phyloP scores from a whole-genome alignment of 208 protist genomes.

The Leishmania martiniquensis region DNA sequence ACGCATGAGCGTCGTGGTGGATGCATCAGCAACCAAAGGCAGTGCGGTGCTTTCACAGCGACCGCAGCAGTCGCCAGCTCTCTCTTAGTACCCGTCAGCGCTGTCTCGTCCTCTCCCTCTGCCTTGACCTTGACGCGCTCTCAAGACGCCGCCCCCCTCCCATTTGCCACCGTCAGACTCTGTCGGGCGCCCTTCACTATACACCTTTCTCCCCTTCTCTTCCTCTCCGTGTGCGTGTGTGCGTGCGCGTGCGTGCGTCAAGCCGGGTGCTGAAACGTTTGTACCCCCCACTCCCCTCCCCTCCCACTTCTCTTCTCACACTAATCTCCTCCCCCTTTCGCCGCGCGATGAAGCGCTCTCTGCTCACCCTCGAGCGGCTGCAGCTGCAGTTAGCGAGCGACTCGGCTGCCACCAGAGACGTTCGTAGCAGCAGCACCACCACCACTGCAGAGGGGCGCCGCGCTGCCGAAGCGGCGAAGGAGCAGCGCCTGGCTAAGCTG shows the following conservation, averaged over 20 bases:
- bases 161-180: too few relatives aligned
- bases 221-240: neutral
- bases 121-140: too few relatives aligned
- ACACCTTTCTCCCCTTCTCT: neutral
- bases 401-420: neutral
- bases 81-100: neutral
- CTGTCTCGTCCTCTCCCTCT: neutral
- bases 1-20: neutral
- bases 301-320: too few relatives aligned
- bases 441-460: constrained; percentile 7
- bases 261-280: neutral
- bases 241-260: neutral
- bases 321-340: neutral
- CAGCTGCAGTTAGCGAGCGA: constrained; percentile 13
- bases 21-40: neutral
- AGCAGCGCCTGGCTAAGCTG: constrained; percentile 32
- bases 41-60: neutral
- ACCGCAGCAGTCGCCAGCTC: neutral
- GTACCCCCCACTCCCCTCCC: neutral
- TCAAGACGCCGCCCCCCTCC: too few relatives aligned
- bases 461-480: constrained; percentile 15
- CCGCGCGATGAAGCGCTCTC: constrained; percentile 23
- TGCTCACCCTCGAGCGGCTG: constrained; percentile 17
- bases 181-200: too few relatives aligned
- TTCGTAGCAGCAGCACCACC: neutral